Conservation (phyloP, 2,329 filamentous ascomycete species). For the Aspergillus hortae region DNA sequence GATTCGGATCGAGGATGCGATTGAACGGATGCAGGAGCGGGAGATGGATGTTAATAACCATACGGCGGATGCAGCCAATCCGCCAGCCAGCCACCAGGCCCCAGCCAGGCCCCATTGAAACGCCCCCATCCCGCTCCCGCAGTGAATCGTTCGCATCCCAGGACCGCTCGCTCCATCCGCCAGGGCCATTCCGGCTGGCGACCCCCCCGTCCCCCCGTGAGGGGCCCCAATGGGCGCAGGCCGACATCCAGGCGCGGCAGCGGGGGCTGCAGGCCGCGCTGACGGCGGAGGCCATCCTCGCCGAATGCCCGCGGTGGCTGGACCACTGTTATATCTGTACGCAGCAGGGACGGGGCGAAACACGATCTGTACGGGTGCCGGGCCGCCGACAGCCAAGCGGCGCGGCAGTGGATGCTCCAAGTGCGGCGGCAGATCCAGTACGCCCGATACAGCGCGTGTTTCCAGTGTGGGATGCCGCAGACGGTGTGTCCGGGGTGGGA, state of each 20-base stretch:
- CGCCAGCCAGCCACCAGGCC: no score
- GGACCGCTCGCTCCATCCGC: background rate
- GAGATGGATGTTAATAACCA: no score
- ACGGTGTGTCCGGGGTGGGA: background rate
- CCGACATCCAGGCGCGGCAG: background rate
- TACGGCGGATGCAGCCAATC: no score
- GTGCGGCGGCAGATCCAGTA: background rate
- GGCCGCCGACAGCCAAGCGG: background rate
- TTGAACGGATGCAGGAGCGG: background rate
- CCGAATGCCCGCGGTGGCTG: background rate
- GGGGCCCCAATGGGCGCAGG: background rate
- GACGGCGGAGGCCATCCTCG: background rate
- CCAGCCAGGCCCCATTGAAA: no score
- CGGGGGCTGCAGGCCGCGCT: background rate
- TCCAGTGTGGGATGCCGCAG: background rate
- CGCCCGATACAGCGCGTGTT: background rate
- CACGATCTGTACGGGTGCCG: background rate
- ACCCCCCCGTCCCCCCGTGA: background rate
- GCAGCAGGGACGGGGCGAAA: background rate
- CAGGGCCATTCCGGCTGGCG: background rate
- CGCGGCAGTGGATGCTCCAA: background rate
- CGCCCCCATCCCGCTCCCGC: no score
- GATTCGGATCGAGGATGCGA: background rate
- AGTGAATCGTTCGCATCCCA: background rate
- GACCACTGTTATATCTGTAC: conserved; percentile 1